Base-by-base conservation (phyloP, 2,329 filamentous ascomycete species). In the Aureobasidium lini region DNA sequence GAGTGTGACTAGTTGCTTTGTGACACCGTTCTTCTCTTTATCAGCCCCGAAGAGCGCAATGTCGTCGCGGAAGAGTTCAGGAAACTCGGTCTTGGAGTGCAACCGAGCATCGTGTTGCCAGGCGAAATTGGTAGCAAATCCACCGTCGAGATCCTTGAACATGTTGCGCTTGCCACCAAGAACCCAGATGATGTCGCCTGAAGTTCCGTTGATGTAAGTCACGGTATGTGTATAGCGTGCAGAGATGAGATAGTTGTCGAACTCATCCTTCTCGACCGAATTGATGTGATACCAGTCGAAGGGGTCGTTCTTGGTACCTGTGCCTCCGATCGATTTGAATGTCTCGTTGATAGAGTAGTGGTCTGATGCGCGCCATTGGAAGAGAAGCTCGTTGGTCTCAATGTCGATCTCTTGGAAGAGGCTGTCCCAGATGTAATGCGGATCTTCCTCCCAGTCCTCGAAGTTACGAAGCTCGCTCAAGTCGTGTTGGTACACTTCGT, bases 271-370 rank as follows among this genome's bases (percentile, higher is more conserved):
- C 64, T 81, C 77, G 31, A 84, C 70, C 37, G 79, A 79, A 69
- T 83, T 82, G 68, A 84, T 77, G 66, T 83, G 80, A 66, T 79
- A 80, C 68, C 74, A 81, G 63, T 82, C 80, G 68, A 74, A 81
- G 0, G 77, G 75, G 28, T 77, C 75, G 11, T 74, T 71, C 15
- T 73, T 72, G 9, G 74, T 67, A 2, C 65, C 67, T 39, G 61
- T 59, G 8, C 61, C 60, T 36, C 73, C 69, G 28, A 67, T 66
- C 8, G 73, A 70, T 48, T 66, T 69, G 50, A 66, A 69, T 2
- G 65, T 67, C 73, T 78, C 77, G 46, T 72, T 71, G 2, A 78
- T 75, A 15, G 70, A 67, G 34, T 81, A 71, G 66, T 84, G 78
- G 42, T 83, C 79, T 1, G 83, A 71, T 60, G 77, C 79, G 40